Evolutionary conservation across 495 filamentous ascomycete species (phyloP).

Genomic region (Podospora conica): DNA sequence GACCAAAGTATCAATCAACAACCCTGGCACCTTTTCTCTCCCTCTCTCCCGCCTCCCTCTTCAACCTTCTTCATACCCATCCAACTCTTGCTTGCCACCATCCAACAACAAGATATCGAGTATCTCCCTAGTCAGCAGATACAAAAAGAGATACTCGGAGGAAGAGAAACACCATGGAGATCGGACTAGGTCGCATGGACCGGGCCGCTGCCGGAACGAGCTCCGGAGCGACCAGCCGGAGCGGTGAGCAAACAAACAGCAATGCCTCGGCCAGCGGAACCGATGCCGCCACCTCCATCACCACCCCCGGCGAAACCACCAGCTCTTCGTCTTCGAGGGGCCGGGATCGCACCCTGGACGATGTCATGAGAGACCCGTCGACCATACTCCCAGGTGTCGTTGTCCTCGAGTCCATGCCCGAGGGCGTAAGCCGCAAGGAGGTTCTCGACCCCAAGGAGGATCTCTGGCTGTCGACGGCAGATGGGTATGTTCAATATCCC

Average conservation of each 20-base stretch:
- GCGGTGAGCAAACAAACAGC: not conserved
- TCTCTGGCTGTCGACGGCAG: constrained; percentile 39
- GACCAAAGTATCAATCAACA: not conserved
- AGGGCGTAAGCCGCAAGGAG: constrained; percentile 16
- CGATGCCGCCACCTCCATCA: not conserved
- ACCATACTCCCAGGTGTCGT: constrained; percentile 33
- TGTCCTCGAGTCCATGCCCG: constrained; percentile 28
- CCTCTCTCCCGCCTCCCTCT: not conserved
- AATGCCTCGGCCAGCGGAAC: not conserved
- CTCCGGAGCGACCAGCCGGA: not conserved
- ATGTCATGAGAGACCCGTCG: constrained; percentile 39
- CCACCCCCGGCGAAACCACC: not conserved
- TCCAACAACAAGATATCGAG: not conserved
- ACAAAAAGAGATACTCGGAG: not conserved
- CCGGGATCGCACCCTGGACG: constrained; percentile 28
- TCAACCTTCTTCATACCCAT: not conserved
- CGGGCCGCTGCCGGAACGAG: not conserved
- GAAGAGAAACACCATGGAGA: not conserved
- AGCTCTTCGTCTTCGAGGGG: not conserved
- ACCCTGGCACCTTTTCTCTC: not conserved
- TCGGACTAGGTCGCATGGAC: not conserved
- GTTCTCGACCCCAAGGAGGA: constrained; percentile 38
- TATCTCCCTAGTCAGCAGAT: too few species aligned
- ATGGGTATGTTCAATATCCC: constrained; percentile 33
- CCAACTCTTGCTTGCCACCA: not conserved